Evolutionary conservation across 208 protist species (phyloP).

Genomic region (Leishmania arabica): DNA sequence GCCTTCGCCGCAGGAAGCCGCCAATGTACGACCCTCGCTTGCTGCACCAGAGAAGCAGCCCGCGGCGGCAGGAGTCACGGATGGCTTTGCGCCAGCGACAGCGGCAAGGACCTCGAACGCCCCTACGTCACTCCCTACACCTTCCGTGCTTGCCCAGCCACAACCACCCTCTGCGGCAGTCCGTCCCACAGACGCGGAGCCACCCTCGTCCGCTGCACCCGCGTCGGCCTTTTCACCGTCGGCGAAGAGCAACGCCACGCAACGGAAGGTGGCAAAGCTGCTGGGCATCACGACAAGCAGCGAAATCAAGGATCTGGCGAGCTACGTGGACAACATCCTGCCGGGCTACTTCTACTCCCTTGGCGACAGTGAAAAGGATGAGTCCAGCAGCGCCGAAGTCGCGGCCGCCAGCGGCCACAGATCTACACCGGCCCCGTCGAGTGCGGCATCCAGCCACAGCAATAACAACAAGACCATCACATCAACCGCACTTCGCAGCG

Average conservation of each 20-base stretch:
- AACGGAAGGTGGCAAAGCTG: conserved; percentile 40
- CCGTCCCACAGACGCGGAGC: not conserved
- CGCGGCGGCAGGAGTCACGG: not conserved
- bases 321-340: conserved; percentile 62
- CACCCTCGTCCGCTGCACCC: not conserved
- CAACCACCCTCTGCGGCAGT: not conserved
- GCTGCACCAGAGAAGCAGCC: not conserved
- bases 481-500: conserved; percentile 38
- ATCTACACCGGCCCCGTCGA: not conserved
- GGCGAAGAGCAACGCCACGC: conserved; percentile 18
- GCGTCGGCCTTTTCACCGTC: not conserved
- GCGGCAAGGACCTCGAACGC: not conserved
- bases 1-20: not conserved
- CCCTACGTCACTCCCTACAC: not conserved
- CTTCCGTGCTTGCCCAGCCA: not conserved
- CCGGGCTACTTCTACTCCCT: conserved; percentile 42
- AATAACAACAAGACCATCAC: conserved; percentile 4
- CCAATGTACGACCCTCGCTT: not conserved
- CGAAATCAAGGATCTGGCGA: conserved; percentile 58
- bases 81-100: not conserved
- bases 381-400: conserved; percentile 1
- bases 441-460: not conserved
- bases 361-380: conserved; percentile 12
- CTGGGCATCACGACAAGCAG: conserved; percentile 65
- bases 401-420: not conserved